These are phyloP conservation scores for Saccharomycopsis babjevae DNA, from an alignment of 805 yeast species.

Conservation along the genomic window DNA sequence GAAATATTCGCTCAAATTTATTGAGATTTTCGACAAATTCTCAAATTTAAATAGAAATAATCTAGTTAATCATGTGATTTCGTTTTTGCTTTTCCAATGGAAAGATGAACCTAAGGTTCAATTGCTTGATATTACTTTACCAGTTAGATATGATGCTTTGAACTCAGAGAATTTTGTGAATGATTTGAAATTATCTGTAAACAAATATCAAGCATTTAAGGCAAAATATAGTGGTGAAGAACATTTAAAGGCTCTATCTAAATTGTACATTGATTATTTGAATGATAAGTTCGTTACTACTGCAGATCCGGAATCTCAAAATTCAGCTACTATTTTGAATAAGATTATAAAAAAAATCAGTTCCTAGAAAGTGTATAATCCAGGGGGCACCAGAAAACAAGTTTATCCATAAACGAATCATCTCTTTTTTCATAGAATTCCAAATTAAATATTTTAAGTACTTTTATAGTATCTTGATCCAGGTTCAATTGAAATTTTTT, in stretches of 20 bases:
- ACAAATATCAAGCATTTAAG: slow-evolving; percentile 55
- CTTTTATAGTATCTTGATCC: too few species aligned
- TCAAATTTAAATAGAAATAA: slow-evolving; percentile 58
- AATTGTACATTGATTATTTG: slow-evolving; percentile 27
- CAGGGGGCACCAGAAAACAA: too few species aligned
- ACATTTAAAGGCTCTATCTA: slow-evolving; percentile 26
- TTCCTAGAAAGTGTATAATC: neutral
- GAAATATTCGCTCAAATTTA: slow-evolving; percentile 31
- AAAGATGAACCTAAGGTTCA: slow-evolving; percentile 32
- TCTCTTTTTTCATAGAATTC: too few species aligned
- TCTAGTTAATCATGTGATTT: slow-evolving; percentile 54
- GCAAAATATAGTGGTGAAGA: slow-evolving; percentile 25
- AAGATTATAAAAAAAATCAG: slow-evolving; percentile 24
- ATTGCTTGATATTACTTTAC: slow-evolving; percentile 50
- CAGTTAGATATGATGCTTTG: slow-evolving; percentile 44
- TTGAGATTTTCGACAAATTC: slow-evolving; percentile 59
- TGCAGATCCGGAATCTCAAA: slow-evolving; percentile 14
- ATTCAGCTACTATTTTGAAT: slow-evolving; percentile 22
- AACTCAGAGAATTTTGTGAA: slow-evolving; percentile 41
- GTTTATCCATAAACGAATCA: too few species aligned
- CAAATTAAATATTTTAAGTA: too few species aligned
- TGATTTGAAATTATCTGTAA: slow-evolving; percentile 57
- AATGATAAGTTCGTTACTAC: slow-evolving; percentile 3
- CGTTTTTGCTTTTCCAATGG: slow-evolving; percentile 36
- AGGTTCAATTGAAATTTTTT: too few species aligned